Base-by-base conservation (phyloP, 164 flowering plant genomes). In the Aristolochia fimbriata region DNA sequence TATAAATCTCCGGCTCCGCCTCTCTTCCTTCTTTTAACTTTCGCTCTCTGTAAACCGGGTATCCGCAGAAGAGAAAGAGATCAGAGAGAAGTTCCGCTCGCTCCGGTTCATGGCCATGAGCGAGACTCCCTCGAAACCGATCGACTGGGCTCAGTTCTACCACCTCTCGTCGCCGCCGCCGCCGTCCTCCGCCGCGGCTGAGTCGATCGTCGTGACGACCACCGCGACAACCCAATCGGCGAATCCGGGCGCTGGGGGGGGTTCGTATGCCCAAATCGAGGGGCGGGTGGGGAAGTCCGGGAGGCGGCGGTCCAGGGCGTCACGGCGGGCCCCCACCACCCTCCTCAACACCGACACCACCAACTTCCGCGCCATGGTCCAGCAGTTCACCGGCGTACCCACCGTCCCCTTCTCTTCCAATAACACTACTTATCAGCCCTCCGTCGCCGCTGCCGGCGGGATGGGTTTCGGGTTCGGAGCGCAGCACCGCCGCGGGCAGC, bases 311-410 rank as follows among this genome's bases (percentile, higher is more conserved):
- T 62, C 88, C 2, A 70, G 96, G 65, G 96, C 89, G 0, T 84
- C 93, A 0, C 61, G 84, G 25, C 68, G 81, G 15, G 82, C 88
- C 7, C 96, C 93, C 0, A 79, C 87, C 12, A 86, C 96, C 7
- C 65, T 86, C 21, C 77, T 88, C 57, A 84, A 80, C 73, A 88
- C 96, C 0, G 89, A 83, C 68, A 73, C 91, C 0, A 64, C 79
- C 31, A 88, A 88, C 58, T 88, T 88, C 69, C 73, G 93, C 6
- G 93, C 96, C 74, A 84, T 88, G 93, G 96, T 88, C 24, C 96
- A 88, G 51, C 96, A 86, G 45, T 88, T 84, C 81, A 88, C 96
- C 0, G 96, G 96, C 17, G 81, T 79, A 7, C 83, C 86, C 0
- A 62, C 62, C 30, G 61, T 73, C 3, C 54, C 74, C 11, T 68